Conservation (phyloP, 495 filamentous ascomycete species). For the Paragyromitra xinjiangensis region DNA sequence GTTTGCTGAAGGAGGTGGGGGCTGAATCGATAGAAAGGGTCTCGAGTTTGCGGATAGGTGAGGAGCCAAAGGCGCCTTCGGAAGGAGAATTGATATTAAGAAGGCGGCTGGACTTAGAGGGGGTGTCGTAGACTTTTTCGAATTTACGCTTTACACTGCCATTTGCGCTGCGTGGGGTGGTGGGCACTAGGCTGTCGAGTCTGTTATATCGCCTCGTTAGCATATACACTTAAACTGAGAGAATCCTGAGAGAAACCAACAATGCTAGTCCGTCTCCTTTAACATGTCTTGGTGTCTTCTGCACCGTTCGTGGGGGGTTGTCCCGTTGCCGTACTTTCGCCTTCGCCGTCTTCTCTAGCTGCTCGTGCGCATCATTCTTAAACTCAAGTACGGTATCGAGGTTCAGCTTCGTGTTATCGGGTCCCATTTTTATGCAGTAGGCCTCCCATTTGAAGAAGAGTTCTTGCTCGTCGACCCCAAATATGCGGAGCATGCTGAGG, state of each 20-base stretch:
- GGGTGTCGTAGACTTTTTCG: conserved; percentile 59
- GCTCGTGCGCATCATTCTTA: conserved; percentile 86
- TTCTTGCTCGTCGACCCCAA: conserved; percentile 78
- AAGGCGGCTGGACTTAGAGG: conserved; percentile 39
- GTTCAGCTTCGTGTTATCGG: conserved; percentile 74
- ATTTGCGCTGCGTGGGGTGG: conserved; percentile 59
- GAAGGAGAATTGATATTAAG: conserved; percentile 19
- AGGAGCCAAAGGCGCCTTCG: conserved; percentile 21
- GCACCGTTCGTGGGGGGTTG: conserved; percentile 62
- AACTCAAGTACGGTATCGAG: conserved; percentile 75
- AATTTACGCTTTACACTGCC: conserved; percentile 71
- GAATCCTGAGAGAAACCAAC: conserved; percentile 29
- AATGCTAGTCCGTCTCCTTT: conserved; percentile 33
- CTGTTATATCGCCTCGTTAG: conserved; percentile 59
- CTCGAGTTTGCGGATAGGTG: conserved; percentile 44
- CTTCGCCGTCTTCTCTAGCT: conserved; percentile 75
- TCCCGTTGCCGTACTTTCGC: conserved; percentile 68
- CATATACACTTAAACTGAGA: not conserved
- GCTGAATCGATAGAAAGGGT: conserved; percentile 13
- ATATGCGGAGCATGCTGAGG: conserved; percentile 81
- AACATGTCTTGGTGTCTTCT: conserved; percentile 37
- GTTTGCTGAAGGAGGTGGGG: conserved; percentile 71
- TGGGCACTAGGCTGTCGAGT: conserved; percentile 80
- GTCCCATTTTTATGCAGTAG: conserved; percentile 88
- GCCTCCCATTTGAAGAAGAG: conserved; percentile 98